phyloP scores from a whole-genome alignment of 2,329 filamentous ascomycete genomes.

The Endoconidiophora polonica region DNA sequence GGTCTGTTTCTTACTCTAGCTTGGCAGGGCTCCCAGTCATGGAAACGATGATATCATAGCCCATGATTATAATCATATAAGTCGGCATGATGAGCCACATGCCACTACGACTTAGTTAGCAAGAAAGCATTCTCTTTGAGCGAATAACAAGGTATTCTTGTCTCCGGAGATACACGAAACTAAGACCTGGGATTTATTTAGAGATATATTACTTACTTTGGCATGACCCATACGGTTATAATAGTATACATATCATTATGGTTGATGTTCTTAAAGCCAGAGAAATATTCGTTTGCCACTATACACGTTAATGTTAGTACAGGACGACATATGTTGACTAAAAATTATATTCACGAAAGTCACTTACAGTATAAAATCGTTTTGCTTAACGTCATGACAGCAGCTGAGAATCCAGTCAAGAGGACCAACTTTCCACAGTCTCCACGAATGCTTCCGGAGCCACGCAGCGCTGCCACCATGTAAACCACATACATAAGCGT shows the following conservation, averaged over 20 bases:
- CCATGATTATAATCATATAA: constrained; percentile 34
- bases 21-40: constrained; percentile 17
- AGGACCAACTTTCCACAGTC: constrained; percentile 28
- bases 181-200: neutral
- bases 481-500: constrained; percentile 45
- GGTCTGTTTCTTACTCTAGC: neutral
- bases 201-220: constrained; percentile 31
- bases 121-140: neutral
- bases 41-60: constrained; percentile 31
- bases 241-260: constrained; percentile 33
- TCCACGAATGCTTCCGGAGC: constrained; percentile 23
- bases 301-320: neutral
- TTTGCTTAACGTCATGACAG: constrained; percentile 46
- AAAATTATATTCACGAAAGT: neutral
- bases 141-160: no score
- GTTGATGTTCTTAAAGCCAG: constrained; percentile 38
- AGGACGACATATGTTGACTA: neutral
- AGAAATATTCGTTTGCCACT: constrained; percentile 42
- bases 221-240: constrained; percentile 38
- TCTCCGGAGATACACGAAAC: neutral
- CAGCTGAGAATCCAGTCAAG: constrained; percentile 33
- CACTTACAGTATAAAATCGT: constrained; percentile 42
- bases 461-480: constrained; percentile 22
- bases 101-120: constrained; percentile 24
- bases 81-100: constrained; percentile 36